Evolutionary conservation across 495 filamentous ascomycete genomes (phyloP).

Genomic region (Penicillium diatomitis): DNA sequence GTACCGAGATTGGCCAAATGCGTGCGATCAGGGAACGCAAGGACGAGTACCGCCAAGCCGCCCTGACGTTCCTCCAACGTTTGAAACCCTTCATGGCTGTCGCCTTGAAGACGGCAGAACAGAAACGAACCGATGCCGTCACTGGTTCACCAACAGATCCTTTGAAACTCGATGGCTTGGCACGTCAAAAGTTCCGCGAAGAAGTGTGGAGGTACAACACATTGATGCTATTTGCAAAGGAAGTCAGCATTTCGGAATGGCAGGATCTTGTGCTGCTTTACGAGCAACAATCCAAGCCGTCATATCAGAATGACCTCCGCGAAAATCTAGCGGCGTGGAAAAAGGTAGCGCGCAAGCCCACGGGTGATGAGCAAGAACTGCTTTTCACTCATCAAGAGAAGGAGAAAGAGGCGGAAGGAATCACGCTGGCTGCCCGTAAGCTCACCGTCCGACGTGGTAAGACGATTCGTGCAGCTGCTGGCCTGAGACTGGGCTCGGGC

Average conservation of each 20-base stretch:
- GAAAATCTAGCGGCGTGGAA: conserved; percentile 79
- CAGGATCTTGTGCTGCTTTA: conserved; percentile 69
- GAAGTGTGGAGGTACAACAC: conserved; percentile 77
- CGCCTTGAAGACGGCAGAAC: conserved; percentile 66
- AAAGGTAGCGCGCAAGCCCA: conserved; percentile 64
- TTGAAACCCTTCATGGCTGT: conserved; percentile 72
- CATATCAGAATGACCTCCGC: conserved; percentile 76
- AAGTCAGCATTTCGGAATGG: conserved; percentile 76
- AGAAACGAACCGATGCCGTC: conserved; percentile 50
- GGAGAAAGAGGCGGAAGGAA: conserved; percentile 58
- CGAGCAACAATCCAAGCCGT: conserved; percentile 58
- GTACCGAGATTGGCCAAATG: conserved; percentile 83
- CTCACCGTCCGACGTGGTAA: conserved; percentile 88
- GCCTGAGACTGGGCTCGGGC: conserved; percentile 34
- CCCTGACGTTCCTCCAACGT: conserved; percentile 60
- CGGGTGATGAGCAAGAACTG: conserved; percentile 76
- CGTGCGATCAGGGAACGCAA: conserved; percentile 87
- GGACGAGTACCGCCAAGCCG: conserved; percentile 70
- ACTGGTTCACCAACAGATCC: conserved; percentile 33
- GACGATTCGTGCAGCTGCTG: conserved; percentile 65
- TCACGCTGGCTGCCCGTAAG: conserved; percentile 74
- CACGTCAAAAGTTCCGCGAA: conserved; percentile 43
- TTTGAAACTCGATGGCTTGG: conserved; percentile 40
- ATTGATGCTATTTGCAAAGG: conserved; percentile 73
- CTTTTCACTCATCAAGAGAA: conserved; percentile 84